A percentile compares a stretch with the other conserved stretches of the same genome.
These are phyloP conservation scores for Hygrophila difformis DNA, from an alignment of 257 asterid species.

Conservation along the genomic window DNA sequence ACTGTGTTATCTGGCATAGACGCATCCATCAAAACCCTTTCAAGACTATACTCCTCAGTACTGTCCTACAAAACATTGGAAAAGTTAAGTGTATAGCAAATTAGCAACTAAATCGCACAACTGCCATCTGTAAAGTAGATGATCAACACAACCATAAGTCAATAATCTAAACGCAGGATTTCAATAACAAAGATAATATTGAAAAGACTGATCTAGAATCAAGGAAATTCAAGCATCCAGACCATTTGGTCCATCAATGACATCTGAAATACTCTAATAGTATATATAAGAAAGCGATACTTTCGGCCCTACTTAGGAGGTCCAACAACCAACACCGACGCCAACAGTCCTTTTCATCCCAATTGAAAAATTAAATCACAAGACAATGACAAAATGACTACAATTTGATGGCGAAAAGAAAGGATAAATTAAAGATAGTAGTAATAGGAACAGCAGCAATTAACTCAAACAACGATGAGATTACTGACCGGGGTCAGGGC, in stretches of 20 bases:
- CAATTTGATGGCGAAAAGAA: not conserved
- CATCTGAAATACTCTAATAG: not conserved
- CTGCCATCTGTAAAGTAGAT: too few relatives aligned
- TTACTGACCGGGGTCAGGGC: constrained; percentile 14
- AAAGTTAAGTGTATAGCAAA: not conserved
- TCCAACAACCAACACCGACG: too few relatives aligned
- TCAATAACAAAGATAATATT: too few relatives aligned
- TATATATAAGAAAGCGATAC: not conserved
- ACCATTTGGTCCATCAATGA: too few relatives aligned
- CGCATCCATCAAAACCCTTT: not conserved
- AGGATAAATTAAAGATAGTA: not conserved
- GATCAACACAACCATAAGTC: too few relatives aligned
- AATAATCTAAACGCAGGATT: not conserved
- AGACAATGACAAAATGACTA: not conserved
- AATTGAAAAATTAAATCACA: not conserved
- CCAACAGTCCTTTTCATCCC: not conserved
- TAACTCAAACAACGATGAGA: not conserved
- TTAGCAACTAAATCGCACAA: too few relatives aligned
- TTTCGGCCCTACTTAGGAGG: not conserved
- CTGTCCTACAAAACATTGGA: not conserved
- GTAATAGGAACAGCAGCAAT: not conserved
- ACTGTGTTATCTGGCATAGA: constrained; percentile 10
- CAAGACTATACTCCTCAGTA: not conserved
- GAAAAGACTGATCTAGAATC: too few relatives aligned
- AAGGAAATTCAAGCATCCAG: not conserved